Evolutionary conservation across 2,329 filamentous ascomycete species (phyloP), one percentile per base, ranked within the genome.

Genomic region (Sordariomycetes sp.): DNA sequence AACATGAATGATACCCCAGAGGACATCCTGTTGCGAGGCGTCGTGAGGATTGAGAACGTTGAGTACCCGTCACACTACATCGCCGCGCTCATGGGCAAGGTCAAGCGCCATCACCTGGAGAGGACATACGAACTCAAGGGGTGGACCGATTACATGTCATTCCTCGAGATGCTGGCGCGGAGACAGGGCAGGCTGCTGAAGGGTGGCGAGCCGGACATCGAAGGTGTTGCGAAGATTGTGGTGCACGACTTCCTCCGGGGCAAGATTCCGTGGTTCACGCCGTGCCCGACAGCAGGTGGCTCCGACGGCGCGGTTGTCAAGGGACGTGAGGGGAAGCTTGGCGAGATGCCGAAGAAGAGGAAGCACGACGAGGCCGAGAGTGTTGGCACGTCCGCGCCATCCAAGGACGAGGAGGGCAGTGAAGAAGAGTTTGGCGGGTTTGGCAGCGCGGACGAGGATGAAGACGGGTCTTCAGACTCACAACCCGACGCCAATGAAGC

Each of bases 61-160:
- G 89, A 97, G 64, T 89, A 97, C 67, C 94, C 94, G 0, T 92
- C 95, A 67, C 94, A 99, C 66, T 99, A 99, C 69, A 94, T 99
- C 51, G 83, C 88, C 0, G 89, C 88, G 16, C 83, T 97, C 2
- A 75, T 99, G 58, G 79, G 76, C 54, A 87, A 86, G 60, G 92
- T 94, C 46, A 93, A 96, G 72, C 81, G 82, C 40, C 88, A 89
- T 61, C 93, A 99, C 69, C 82, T 99, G 66, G 90, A 97, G 69
- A 84, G 92, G 64, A 97, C 94, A 1, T 99, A 99, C 64, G 90
- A 94, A 58, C 76, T 99, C 25, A 89, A 84, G 66, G 87, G 87
- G 14, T 95, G 89, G 78, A 81, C 81, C 6, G 83, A 89, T 64
- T 79, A 89, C 18, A 86, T 88, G 16, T 86, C 93, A 61, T 96